phyloP scores from a whole-genome alignment of 345 rosid species.

The Raphanus sativus region DNA sequence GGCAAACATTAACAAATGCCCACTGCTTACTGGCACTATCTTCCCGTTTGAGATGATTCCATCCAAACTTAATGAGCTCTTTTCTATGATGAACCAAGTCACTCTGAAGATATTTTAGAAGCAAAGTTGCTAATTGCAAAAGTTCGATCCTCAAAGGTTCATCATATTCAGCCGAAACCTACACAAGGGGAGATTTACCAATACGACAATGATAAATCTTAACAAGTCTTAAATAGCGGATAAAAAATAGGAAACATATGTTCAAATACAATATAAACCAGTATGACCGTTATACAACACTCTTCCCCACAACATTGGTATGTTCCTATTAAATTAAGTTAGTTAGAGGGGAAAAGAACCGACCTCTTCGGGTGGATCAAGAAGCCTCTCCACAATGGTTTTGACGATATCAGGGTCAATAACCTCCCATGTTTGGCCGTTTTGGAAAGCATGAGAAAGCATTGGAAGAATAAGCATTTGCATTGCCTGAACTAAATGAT shows the following conservation, averaged over 20 bases:
- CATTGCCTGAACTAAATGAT: conserved; percentile 92
- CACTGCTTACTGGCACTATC: conserved; percentile 99
- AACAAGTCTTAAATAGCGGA: not conserved
- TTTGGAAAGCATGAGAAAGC: conserved; percentile 96
- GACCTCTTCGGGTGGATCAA: conserved; percentile 99
- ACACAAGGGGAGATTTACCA: conserved; percentile 28
- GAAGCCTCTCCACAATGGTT: conserved; percentile 96
- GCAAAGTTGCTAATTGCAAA: conserved; percentile 94
- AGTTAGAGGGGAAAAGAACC: conserved; percentile 11
- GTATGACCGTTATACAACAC: not conserved
- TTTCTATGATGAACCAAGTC: conserved; percentile 97
- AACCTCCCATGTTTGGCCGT: conserved; percentile 89
- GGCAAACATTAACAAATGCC: conserved; percentile 99
- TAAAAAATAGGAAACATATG: not conserved
- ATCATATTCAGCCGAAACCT: conserved; percentile 98
- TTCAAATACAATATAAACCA: conserved; percentile 15
- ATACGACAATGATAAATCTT: conserved; percentile 1
- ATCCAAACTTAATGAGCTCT: conserved; percentile 96
- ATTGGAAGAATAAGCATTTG: conserved; percentile 99
- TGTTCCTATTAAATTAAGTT: not conserved
- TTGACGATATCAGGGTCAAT: conserved; percentile 84
- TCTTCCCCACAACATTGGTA: not conserved
- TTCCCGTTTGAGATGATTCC: conserved; percentile 99
- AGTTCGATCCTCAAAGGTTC: conserved; percentile 97
- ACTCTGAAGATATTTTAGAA: conserved; percentile 88